phyloP scores from a whole-genome alignment of 768 basidiomycete species.

The Termitomyces sp. region DNA sequence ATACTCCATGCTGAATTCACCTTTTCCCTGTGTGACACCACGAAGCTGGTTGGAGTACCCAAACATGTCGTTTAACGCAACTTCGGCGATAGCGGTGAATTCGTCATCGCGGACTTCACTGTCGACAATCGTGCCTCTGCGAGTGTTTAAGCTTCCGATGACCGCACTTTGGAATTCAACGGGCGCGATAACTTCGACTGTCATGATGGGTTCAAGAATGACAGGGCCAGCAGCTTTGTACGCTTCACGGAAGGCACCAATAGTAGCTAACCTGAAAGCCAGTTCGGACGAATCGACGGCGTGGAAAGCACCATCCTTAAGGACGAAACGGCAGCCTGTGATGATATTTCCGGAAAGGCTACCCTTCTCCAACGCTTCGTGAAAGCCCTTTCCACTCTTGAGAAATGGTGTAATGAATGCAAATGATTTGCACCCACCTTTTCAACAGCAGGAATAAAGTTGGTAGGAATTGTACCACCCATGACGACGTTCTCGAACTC shows the following conservation, averaged over 20 bases:
- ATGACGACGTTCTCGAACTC: slow-evolving; percentile 86
- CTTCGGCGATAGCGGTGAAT: slow-evolving; percentile 88
- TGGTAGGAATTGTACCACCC: slow-evolving; percentile 87
- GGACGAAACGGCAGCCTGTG: slow-evolving; percentile 77
- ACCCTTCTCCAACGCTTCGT: slow-evolving; percentile 90
- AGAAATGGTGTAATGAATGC: not conserved
- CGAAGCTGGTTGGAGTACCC: slow-evolving; percentile 91
- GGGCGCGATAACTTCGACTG: slow-evolving; percentile 94
- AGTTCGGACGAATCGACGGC: slow-evolving; percentile 95
- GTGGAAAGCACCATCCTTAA: slow-evolving; percentile 91
- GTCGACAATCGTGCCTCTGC: slow-evolving; percentile 91
- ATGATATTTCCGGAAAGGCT: slow-evolving; percentile 84
- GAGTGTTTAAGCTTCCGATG: slow-evolving; percentile 89
- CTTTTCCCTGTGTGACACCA: slow-evolving; percentile 96
- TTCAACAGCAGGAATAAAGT: slow-evolving; percentile 92
- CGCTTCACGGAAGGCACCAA: slow-evolving; percentile 90
- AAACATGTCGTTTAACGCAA: slow-evolving; percentile 97
- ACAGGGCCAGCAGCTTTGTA: slow-evolving; percentile 73
- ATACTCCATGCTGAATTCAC: slow-evolving; percentile 78
- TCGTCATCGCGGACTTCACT: slow-evolving; percentile 97
- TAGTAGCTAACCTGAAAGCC: slow-evolving; percentile 87
- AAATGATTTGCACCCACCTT: slow-evolving; percentile 47
- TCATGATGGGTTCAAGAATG: slow-evolving; percentile 98
- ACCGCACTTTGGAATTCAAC: slow-evolving; percentile 93
- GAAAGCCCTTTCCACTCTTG: slow-evolving; percentile 67